Conservation (phyloP, 2,329 filamentous ascomycete species). For the Cordyceps sp. region DNA sequence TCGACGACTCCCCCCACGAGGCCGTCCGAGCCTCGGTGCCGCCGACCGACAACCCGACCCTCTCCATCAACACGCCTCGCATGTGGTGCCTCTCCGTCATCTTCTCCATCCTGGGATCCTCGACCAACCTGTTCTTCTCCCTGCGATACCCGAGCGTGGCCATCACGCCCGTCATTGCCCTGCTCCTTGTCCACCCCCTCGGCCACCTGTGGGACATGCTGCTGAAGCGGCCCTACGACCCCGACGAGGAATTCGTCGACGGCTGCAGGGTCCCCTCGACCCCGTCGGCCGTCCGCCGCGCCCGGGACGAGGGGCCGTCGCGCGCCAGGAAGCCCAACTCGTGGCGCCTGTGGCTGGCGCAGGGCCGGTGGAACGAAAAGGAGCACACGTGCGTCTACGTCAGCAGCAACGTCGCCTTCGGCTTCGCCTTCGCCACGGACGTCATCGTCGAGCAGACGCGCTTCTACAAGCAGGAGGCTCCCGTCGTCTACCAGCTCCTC, state of each 20-base stretch:
- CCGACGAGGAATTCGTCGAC: conserved; percentile 29
- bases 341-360: conserved; percentile 57
- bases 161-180: conserved; percentile 75
- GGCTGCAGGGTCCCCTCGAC: conserved; percentile 21
- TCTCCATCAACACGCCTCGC: conserved; percentile 77
- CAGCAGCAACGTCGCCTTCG: conserved; percentile 78
- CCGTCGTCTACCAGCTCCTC: conserved; percentile 62
- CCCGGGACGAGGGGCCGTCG: conserved; percentile 1
- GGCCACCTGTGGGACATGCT: conserved; percentile 63
- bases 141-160: conserved; percentile 80
- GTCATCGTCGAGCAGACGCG: conserved; percentile 81
- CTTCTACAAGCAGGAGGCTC: conserved; percentile 71
- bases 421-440: conserved; percentile 78
- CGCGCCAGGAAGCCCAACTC: conserved; percentile 17
- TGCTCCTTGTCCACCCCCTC: conserved; percentile 70
- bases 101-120: conserved; percentile 67
- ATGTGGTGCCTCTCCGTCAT: conserved; percentile 75
- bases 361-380: conserved; percentile 75
- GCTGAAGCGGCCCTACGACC: conserved; percentile 45
- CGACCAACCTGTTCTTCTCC: conserved; percentile 78
- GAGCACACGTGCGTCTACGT: conserved; percentile 82
- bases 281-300: conserved; percentile 5
- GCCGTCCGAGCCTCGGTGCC: conserved; percentile 68
- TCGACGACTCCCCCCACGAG: conserved; percentile 63
- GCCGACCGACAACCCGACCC: conserved; percentile 53